Conservation (phyloP, 305 asterid species). For the Caryopteris hybrid region DNA sequence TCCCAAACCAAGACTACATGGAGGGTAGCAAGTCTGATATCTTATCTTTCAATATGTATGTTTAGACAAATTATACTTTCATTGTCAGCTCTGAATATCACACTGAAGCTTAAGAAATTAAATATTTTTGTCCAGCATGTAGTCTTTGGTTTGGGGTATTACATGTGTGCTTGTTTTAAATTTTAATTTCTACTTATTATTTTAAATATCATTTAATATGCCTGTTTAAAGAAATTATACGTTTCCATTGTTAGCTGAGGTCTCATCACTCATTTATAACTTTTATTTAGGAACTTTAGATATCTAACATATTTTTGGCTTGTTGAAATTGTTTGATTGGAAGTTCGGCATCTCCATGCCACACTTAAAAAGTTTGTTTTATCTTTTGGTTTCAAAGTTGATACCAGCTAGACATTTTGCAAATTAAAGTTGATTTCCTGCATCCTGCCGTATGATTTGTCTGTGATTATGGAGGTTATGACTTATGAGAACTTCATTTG, state of each 20-base stretch:
- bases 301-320: too few species aligned
- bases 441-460: too few species aligned
- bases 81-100: background rate
- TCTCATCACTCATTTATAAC: background rate
- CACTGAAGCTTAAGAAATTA: background rate
- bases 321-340: too few species aligned
- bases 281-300: background rate
- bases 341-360: too few species aligned
- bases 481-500: background rate
- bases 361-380: too few species aligned
- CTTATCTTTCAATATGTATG: background rate
- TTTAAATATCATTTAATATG: background rate
- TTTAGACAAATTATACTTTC: too few species aligned
- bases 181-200: background rate
- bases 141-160: constrained; percentile 1
- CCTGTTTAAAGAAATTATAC: background rate
- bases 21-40: background rate
- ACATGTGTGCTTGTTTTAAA: background rate
- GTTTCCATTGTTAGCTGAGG: background rate
- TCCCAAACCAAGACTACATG: background rate
- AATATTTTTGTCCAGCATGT: background rate
- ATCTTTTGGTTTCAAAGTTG: too few species aligned
- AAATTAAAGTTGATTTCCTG: too few species aligned
- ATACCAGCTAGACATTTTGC: too few species aligned
- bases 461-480: background rate